Base-by-base conservation (phyloP, 257 asterid species). In the Echium plantagineum region DNA sequence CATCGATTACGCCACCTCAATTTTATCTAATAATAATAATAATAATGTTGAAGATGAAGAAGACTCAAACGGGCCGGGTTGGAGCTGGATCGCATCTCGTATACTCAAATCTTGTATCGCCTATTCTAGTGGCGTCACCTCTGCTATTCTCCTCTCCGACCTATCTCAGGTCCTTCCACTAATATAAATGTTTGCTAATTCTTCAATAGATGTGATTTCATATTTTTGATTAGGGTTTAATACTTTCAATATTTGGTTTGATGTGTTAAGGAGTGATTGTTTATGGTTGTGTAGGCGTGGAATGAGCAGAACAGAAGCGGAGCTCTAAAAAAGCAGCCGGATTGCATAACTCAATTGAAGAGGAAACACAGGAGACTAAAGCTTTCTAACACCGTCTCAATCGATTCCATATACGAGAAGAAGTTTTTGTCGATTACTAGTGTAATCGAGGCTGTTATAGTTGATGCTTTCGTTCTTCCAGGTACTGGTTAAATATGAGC, bases 61-160 rank as follows among this genome's bases (percentile, higher is more conserved):
- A 62, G 81, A 77, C 18, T 81, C 70, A 48, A 55, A 18, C n/a
- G 75, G 72, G 16, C 88, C 94, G 10, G 72, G 96, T 20, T 91
- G 98, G 96, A 85, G 94, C 72, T 91, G 98, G 98, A 82, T 82
- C 20, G 76, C 78, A 18, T 80, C 66, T 66, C 79, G 83, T 74
- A 83, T 87, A 59, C 97, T 93, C 54, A 81, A 69, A 70, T 84
- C 85, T 61, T 89, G 97, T 56, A 76, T 74, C 47, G 71, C 90
- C 31, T 88, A 85, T 69, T 84, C 98, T 13, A 88, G 95, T 38
- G 98, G 98, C 10, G 98, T 91, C 59, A 91, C 98, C 57, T 80
- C 95, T 52, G 97, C 98, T 15, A 86, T 91, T 77, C 87, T 93
- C 62, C 96, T 88, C 15, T 88, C 98, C 6, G 98, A 88, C 76